Conservation (phyloP, 306 rosid genomes). For the Acacia confusa region DNA sequence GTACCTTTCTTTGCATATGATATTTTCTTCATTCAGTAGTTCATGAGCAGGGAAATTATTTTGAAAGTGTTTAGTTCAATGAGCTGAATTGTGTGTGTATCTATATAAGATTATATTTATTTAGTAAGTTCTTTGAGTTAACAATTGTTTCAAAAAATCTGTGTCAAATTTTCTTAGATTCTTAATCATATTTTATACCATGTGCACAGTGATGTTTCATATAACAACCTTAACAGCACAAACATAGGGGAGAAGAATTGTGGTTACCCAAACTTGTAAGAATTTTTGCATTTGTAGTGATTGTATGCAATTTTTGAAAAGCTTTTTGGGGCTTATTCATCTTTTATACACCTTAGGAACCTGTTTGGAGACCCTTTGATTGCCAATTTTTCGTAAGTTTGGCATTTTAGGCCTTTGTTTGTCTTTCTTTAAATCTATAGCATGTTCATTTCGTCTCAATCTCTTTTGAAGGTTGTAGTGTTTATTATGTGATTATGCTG, state of each 20-base stretch:
- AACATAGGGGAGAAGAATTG: background rate
- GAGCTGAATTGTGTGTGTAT: background rate
- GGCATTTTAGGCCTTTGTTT: background rate
- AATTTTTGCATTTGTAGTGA: background rate
- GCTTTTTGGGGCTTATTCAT: background rate
- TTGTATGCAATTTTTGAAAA: conserved; percentile 1
- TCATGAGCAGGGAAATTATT: background rate
- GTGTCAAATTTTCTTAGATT: conserved; percentile 8
- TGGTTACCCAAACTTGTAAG: conserved; percentile 49
- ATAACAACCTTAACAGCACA: conserved; percentile 40
- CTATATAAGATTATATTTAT: background rate
- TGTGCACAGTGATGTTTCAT: conserved; percentile 54
- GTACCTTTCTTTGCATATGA: background rate
- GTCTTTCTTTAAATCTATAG: background rate
- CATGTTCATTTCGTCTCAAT: background rate
- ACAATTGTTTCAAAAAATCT: conserved; percentile 12
- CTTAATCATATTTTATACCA: conserved; percentile 11
- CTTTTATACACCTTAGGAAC: conserved; percentile 43
- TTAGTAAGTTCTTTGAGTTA: background rate
- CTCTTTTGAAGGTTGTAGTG: background rate
- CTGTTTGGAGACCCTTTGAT: conserved; percentile 54
- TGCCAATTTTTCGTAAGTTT: conserved; percentile 55
- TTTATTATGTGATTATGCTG: conserved; percentile 23
- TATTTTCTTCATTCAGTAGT: background rate
- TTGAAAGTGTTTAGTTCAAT: background rate